These are phyloP conservation scores for Globisporangium echinulatum DNA, from an alignment of 352 stramenopile genomes.

Conservation along the genomic window DNA sequence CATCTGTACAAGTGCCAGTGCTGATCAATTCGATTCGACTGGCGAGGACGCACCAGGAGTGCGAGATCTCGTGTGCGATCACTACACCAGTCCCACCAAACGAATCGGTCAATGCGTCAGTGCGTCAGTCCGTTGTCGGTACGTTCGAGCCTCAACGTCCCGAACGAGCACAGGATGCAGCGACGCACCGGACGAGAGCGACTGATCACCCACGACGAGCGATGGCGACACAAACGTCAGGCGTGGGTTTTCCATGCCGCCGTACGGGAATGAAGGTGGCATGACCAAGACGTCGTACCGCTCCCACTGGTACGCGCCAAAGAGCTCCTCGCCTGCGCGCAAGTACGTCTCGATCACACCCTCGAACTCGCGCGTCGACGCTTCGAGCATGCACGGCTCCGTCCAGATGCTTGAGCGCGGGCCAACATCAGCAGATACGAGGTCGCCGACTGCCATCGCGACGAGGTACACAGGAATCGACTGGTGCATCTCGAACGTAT, in stretches of 20 bases:
- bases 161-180: not conserved
- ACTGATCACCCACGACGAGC: slow-evolving; percentile 73
- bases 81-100: slow-evolving; percentile 19
- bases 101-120: too few species aligned
- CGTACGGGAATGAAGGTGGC: slow-evolving; percentile 92
- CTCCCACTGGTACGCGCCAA: slow-evolving; percentile 82
- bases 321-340: slow-evolving; percentile 59
- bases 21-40: too few species aligned
- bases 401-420: slow-evolving; percentile 76
- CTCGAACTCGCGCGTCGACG: slow-evolving; percentile 65
- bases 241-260: slow-evolving; percentile 97
- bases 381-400: slow-evolving; percentile 76
- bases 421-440: slow-evolving; percentile 58
- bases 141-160: too few species aligned
- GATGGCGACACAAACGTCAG: slow-evolving; percentile 84
- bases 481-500: slow-evolving; percentile 75
- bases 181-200: slow-evolving; percentile 54
- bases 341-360: slow-evolving; percentile 73
- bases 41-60: slow-evolving; percentile 47
- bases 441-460: slow-evolving; percentile 74
- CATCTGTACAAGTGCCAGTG: too few species aligned
- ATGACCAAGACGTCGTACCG: slow-evolving; percentile 82
- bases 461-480: slow-evolving; percentile 84
- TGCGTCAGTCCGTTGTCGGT: not conserved
- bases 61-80: slow-evolving; percentile 77